Percentiles rank a stretch among this genome's conserved stretches.
Evolutionary conservation across 495 filamentous ascomycete genomes (phyloP).

Genomic region (Podospora didyma): DNA sequence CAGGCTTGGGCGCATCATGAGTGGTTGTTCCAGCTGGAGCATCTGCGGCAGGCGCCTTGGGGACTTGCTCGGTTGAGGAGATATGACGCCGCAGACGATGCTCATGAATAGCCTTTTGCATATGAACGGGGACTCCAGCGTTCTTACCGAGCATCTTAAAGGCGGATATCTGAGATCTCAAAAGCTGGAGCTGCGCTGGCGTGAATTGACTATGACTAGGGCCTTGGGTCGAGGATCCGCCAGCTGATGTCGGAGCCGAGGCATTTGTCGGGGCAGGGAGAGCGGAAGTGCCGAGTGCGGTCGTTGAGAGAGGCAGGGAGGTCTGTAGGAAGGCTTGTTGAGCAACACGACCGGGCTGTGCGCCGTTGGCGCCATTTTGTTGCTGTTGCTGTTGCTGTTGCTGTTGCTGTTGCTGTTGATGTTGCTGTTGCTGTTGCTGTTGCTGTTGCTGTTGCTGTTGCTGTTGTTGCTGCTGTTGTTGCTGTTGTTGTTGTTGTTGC

Average conservation of each 20-base stretch:
- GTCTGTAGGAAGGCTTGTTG: constrained; percentile 29
- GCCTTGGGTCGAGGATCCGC: constrained; percentile 12
- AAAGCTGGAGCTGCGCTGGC: constrained; percentile 62
- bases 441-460: constrained; percentile 31
- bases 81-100: constrained; percentile 62
- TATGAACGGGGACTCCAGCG: constrained; percentile 63
- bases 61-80: constrained; percentile 51
- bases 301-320: constrained; percentile 26
- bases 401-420: constrained; percentile 38
- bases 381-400: constrained; percentile 35
- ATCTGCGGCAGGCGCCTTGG: constrained; percentile 33
- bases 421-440: constrained; percentile 30
- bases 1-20: constrained; percentile 45
- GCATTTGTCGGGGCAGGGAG: constrained; percentile 33
- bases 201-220: constrained; percentile 50
- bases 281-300: constrained; percentile 31
- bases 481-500: constrained; percentile 36
- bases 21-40: constrained; percentile 49
- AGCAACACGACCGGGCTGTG: constrained; percentile 29
- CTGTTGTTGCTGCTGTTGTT: constrained; percentile 43
- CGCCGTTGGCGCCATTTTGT: constrained; percentile 45
- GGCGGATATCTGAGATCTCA: constrained; percentile 74
- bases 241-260: constrained; percentile 32
- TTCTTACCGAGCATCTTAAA: constrained; percentile 83
- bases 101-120: constrained; percentile 73